phyloP scores from a whole-genome alignment of 2,329 filamentous ascomycete species.

The Tolypocladium inflatum region DNA sequence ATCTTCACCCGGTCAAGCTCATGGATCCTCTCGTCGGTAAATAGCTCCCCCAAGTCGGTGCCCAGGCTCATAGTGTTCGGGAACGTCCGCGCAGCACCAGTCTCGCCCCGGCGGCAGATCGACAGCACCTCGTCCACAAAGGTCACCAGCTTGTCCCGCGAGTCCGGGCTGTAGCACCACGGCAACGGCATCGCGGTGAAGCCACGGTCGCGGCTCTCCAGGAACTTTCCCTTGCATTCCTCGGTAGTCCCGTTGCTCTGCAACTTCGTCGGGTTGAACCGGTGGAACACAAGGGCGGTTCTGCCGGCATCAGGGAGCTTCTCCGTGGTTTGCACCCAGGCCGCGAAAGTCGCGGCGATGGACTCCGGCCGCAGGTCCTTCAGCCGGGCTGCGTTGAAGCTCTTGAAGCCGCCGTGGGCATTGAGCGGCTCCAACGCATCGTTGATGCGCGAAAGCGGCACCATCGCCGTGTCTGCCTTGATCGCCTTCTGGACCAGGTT shows the following conservation, averaged over 20 bases:
- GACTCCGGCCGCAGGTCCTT: constrained; percentile 3
- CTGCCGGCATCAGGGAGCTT: constrained; percentile 8
- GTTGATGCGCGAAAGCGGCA: constrained; percentile 13
- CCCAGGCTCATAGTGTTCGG: constrained; percentile 13
- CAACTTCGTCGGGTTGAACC: constrained; percentile 8
- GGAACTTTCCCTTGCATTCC: constrained; percentile 2
- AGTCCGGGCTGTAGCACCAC: constrained; percentile 7
- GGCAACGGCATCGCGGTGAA: constrained; percentile 4
- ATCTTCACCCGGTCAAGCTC: constrained; percentile 10
- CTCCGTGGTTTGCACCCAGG: constrained; percentile 13
- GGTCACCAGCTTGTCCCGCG: neutral
- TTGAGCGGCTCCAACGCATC: constrained; percentile 12
- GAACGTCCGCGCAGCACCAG: constrained; percentile 6
- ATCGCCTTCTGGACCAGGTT: constrained; percentile 11
- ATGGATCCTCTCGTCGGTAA: constrained; percentile 6
- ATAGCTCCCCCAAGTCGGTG: constrained; percentile 10
- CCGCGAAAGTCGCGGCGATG: constrained; percentile 12
- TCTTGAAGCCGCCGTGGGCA: constrained; percentile 19
- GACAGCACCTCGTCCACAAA: constrained; percentile 7
- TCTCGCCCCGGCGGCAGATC: constrained; percentile 5
- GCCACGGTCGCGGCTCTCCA: constrained; percentile 12
- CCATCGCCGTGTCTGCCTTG: constrained; percentile 10
- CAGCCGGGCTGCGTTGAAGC: constrained; percentile 13
- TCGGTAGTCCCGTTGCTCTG: neutral
- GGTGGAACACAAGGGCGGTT: constrained; percentile 8